A percentile compares a stretch with the other conserved stretches of the same genome.
These are phyloP conservation scores for Limtongia smithiae DNA, from an alignment of 805 yeast genomes.

Conservation along the genomic window DNA sequence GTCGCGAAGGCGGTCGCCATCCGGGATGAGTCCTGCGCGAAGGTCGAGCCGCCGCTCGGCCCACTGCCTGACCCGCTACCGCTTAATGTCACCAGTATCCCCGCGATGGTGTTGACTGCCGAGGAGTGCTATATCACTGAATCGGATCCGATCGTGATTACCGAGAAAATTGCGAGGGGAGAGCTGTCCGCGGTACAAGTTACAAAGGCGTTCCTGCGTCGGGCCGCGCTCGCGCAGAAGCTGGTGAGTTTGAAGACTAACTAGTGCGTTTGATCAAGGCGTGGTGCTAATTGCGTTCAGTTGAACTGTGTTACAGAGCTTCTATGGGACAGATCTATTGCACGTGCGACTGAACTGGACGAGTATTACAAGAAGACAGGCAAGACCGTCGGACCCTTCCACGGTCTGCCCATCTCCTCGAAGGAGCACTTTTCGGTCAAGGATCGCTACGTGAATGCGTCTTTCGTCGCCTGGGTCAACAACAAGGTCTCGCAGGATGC, in stretches of 20 bases:
- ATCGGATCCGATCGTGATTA: conserved; percentile 38
- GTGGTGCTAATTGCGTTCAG: too few species aligned
- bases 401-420: conserved; percentile 65
- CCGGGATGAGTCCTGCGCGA: conserved; percentile 30
- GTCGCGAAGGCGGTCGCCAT: conserved; percentile 26
- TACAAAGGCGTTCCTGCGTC: conserved; percentile 47
- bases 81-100: conserved; percentile 29
- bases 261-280: too few species aligned
- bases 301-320: conserved; percentile 47
- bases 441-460: conserved; percentile 56
- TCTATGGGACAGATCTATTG: conserved; percentile 48
- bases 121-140: conserved; percentile 47
- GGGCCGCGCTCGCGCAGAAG: conserved; percentile 50
- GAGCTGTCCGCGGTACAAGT: conserved; percentile 44
- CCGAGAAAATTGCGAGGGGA: conserved; percentile 40
- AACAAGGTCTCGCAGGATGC: conserved; percentile 49
- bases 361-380: conserved; percentile 48
- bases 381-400: conserved; percentile 59
- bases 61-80: conserved; percentile 28
- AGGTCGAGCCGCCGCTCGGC: conserved; percentile 28
- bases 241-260: conserved; percentile 37
- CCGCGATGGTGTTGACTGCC: conserved; percentile 37
- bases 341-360: conserved; percentile 49
- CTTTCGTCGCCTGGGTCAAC: conserved; percentile 53
- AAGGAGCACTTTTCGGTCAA: conserved; percentile 60